Conservation (phyloP, 768 basidiomycete genomes). For the Agrocybe pediades region DNA sequence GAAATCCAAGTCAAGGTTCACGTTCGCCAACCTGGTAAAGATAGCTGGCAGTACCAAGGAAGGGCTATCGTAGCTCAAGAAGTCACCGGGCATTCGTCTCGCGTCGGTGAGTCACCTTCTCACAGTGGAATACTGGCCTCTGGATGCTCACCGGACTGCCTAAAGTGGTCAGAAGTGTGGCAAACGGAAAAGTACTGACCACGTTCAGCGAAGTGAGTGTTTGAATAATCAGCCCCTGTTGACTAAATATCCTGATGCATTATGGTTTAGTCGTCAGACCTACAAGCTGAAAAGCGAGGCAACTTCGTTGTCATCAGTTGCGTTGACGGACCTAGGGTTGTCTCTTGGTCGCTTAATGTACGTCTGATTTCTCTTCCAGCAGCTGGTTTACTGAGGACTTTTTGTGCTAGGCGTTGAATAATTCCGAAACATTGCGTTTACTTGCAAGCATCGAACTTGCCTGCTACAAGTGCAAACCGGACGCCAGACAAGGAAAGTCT, state of each 20-base stretch:
- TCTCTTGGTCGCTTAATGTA: constrained; percentile 88
- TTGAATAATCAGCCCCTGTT: background rate
- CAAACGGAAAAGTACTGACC: constrained; percentile 68
- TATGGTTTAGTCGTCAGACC: constrained; percentile 13
- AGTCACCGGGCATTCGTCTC: constrained; percentile 71
- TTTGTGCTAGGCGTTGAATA: constrained; percentile 66
- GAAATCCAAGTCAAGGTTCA: constrained; percentile 87
- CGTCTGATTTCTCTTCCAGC: constrained; percentile 22
- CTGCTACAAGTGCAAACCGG: constrained; percentile 75
- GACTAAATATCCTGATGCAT: background rate
- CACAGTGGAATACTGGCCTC: background rate
- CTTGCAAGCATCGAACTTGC: constrained; percentile 85
- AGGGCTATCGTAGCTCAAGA: constrained; percentile 79
- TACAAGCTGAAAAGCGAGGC: constrained; percentile 82
- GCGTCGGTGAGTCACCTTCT: constrained; percentile 65
- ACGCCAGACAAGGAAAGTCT: constrained; percentile 66
- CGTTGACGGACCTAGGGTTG: constrained; percentile 69
- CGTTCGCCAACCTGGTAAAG: constrained; percentile 75
- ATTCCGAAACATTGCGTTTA: constrained; percentile 79
- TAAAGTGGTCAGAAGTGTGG: constrained; percentile 63
- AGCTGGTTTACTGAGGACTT: background rate
- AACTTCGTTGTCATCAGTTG: constrained; percentile 86
- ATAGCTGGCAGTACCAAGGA: constrained; percentile 82
- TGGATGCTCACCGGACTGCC: background rate
- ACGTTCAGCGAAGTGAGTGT: constrained; percentile 42